phyloP scores from a whole-genome alignment of 768 basidiomycete genomes.

The Cytidiella melzeri region DNA sequence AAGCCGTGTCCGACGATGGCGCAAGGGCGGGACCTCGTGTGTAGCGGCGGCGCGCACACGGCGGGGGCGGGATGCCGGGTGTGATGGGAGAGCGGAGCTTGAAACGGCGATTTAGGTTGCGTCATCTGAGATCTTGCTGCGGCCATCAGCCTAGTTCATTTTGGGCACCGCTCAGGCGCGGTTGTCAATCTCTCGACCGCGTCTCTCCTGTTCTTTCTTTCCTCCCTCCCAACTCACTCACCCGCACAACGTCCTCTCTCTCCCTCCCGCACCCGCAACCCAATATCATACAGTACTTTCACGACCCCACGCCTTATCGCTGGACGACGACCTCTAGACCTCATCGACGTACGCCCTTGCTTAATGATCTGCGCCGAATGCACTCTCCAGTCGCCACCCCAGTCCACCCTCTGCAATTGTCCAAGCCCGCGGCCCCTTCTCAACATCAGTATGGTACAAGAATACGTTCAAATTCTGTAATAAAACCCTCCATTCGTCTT shows the following conservation, averaged over 20 bases:
- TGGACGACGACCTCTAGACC: conserved; percentile 24
- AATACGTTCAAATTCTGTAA: conserved; percentile 44
- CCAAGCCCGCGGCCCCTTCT: conserved; percentile 23
- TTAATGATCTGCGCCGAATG: conserved; percentile 29
- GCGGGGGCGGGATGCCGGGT: conserved; percentile 1
- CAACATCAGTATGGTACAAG: conserved; percentile 47
- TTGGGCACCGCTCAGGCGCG: conserved; percentile 26
- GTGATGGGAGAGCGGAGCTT: conserved; percentile 5
- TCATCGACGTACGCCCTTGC: conserved; percentile 11
- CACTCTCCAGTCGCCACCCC: conserved; percentile 18
- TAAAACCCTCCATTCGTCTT: conserved; percentile 48
- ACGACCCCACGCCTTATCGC: conserved; percentile 22
- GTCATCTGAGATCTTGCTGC: conserved; percentile 27
- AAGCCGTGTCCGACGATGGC: too few relatives aligned
- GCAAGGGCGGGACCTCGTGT: too few relatives aligned
- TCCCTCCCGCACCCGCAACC: conserved; percentile 24
- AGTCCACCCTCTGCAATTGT: conserved; percentile 7
- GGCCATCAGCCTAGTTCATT: conserved; percentile 26
- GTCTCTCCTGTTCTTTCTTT: conserved; percentile 13
- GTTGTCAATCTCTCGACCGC: conserved; percentile 19
- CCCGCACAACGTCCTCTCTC: conserved; percentile 15
- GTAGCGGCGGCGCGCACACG: conserved; percentile 3
- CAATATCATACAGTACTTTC: conserved; percentile 20
- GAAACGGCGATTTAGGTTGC: conserved; percentile 19
- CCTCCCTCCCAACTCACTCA: conserved; percentile 22